Evolutionary conservation across 139 green algal species (phyloP).

Genomic region (Auxenochlorella protothecoides): DNA sequence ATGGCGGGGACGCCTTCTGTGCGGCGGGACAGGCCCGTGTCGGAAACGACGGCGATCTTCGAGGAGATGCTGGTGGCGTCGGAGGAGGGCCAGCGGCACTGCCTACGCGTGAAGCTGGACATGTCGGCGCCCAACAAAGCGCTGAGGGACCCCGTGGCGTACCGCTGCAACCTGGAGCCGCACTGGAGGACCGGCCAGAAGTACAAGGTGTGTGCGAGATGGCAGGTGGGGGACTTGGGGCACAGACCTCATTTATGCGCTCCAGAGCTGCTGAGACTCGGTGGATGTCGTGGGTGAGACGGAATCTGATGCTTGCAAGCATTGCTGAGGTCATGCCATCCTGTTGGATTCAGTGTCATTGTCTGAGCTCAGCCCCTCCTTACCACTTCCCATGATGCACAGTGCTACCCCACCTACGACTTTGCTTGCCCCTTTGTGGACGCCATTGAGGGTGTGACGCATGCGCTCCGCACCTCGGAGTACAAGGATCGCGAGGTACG

Average conservation of each 20-base stretch:
- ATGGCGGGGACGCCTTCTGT: constrained; percentile 60
- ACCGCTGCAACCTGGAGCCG: constrained; percentile 81
- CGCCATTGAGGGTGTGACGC: constrained; percentile 85
- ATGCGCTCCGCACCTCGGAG: constrained; percentile 90
- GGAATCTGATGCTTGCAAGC: too few species aligned
- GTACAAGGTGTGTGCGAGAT: constrained; percentile 59
- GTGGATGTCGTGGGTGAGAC: too few species aligned
- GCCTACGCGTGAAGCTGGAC: constrained; percentile 89
- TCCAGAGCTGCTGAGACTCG: too few species aligned
- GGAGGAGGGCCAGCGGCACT: constrained; percentile 58
- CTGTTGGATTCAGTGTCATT: background rate
- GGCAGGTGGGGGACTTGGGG: background rate
- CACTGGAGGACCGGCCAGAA: constrained; percentile 86
- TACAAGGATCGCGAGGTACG: constrained; percentile 77
- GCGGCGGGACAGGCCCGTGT: background rate
- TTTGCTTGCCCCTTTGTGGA: constrained; percentile 96
- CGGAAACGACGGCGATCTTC: constrained; percentile 35
- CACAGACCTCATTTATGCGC: background rate
- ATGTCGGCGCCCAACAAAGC: constrained; percentile 65
- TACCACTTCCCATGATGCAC: background rate
- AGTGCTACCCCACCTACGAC: constrained; percentile 98
- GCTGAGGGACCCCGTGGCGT: constrained; percentile 90
- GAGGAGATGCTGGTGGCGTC: constrained; percentile 83
- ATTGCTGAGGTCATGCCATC: too few species aligned
- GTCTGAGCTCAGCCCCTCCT: background rate